Conservation (phyloP, 1,139 yeast genomes). For the Hyphopichia fennica region DNA sequence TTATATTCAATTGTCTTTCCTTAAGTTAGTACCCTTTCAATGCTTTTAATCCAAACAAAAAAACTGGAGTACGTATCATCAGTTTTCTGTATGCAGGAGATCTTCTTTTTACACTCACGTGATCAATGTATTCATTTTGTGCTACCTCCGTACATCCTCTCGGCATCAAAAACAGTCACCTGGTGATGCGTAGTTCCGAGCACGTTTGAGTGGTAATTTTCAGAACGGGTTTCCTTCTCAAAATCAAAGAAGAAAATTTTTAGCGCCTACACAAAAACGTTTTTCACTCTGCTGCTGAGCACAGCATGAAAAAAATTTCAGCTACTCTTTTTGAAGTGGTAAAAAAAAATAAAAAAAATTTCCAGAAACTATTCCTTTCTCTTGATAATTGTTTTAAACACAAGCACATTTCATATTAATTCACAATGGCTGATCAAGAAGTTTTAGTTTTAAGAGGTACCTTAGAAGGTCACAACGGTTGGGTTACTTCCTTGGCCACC, state of each 20-base stretch:
- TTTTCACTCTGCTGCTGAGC: too few species aligned
- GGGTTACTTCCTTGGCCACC: conserved; percentile 99
- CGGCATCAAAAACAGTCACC: conserved; percentile 42
- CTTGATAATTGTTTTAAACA: not conserved
- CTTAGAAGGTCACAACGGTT: conserved; percentile 83
- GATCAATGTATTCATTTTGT: not conserved
- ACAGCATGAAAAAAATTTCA: conserved; percentile 3
- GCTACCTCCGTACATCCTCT: conserved; percentile 7
- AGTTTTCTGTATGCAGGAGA: too few species aligned
- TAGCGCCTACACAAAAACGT: not conserved
- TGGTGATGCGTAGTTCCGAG: conserved; percentile 34
- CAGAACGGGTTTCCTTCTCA: conserved; percentile 14
- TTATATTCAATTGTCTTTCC: too few species aligned
- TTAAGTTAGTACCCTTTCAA: too few species aligned
- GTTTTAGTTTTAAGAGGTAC: conserved; percentile 99
- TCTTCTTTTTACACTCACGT: not conserved
- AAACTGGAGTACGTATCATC: not conserved
- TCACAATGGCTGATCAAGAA: conserved; percentile 71
- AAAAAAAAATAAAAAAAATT: not conserved
- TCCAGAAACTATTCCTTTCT: conserved; percentile 6
- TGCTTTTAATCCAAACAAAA: too few species aligned
- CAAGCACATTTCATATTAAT: conserved; percentile 7
- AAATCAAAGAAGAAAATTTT: conserved; percentile 6
- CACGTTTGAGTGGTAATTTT: conserved; percentile 23
- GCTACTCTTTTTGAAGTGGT: conserved; percentile 6